Evolutionary conservation across 176 grass and related monocot species (phyloP), one percentile per base, ranked within the genome.

Genomic region (Panicum miliaceum): DNA sequence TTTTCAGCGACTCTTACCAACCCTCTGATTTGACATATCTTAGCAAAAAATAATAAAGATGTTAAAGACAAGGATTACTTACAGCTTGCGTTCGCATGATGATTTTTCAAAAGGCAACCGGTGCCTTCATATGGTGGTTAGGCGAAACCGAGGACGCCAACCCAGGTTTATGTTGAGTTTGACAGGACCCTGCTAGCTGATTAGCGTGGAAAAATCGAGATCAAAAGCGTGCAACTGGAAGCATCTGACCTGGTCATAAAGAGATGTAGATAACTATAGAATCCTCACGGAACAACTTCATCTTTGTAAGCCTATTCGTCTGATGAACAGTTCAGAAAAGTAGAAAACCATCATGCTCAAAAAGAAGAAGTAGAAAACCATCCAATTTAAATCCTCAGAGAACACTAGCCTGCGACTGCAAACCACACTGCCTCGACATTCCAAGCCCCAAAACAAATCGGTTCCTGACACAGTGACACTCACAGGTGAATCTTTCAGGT

Each of bases 401-500:
- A 78, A 60, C 29, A 13, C 1, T n/a, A 57, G 19, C 19, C n/a
- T 59, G n/a, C 29, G 56, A 19, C 53, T 38, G 46, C 45, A 81
- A 81, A 38, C 64, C 41, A 27, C 64, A 54, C 22, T 2, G 15
- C 34, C 41, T 69, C 64, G 51, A 68, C 64, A 41, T 69, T 68
- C 64, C 35, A 81, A n/a, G 46, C 4, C 34, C 43, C 35, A 25
- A 15, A 25, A 15, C 11, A 25, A 62, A 63, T 37, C 43, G 13
- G 38, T 63, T 26, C 41, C 47, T 66, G 37, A 56, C n/a, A n/a
- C n/a, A n/a, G n/a, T n/a, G n/a, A n/a, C 70, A 66, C 65, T 53
- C 78, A 69, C 64, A 56, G 4, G 64, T 20, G 60, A 81, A 87
- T 82, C 71, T 62, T 71, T 52, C 66, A 12, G 50, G 15, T 1